Evolutionary conservation across 257 asterid species (phyloP), one percentile per base, ranked within the genome.

Genomic region (Parsonsia alboflavescens): DNA sequence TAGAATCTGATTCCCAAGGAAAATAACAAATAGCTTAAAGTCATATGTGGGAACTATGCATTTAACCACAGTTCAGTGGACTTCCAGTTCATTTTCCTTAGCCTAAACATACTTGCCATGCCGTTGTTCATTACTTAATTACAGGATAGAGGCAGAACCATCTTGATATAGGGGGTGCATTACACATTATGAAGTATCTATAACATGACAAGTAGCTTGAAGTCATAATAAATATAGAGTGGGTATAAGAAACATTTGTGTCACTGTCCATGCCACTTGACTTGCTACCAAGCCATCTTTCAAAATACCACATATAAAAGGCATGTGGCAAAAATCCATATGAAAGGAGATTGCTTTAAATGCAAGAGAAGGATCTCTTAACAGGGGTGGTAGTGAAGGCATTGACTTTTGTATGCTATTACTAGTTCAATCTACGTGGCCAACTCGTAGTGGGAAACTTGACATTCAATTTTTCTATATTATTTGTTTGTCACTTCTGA

Each of bases 391-490:
- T 45, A n/a, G 17, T 68, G 72, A 68, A 71, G 33, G 36, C 30
- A 17, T 7, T 71, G 3, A 70, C 44, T 19, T 33, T 1, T 33
- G 13, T 68, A 33, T 71, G 63, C 36, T 16, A 9, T 22, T 70
- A 10, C 59, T 70, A 24, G 8, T 33, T 70, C 28, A 22, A 70
- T 70, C 28, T 52, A 33, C 21, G 69, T 71, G 45, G 52, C 45
- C 57, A 65, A 46, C 70, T 44, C 56, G 33, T 53, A 39, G 61
- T 68, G n/a, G 63, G 42, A 45, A 75, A 28, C 56, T 57, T 16
- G 24, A 22, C 39, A 68, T 13, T n/a, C 30, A 30, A 21, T 59
- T 19, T 36, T 64, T 65, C 49, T 21, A 42, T 16, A 6, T 65
- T 19, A 19, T 65, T 17, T 17, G 28, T 65, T 17, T 13, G 22